Conservation (phyloP, 768 basidiomycete species). For the Cantharellus cinnabarinus region DNA sequence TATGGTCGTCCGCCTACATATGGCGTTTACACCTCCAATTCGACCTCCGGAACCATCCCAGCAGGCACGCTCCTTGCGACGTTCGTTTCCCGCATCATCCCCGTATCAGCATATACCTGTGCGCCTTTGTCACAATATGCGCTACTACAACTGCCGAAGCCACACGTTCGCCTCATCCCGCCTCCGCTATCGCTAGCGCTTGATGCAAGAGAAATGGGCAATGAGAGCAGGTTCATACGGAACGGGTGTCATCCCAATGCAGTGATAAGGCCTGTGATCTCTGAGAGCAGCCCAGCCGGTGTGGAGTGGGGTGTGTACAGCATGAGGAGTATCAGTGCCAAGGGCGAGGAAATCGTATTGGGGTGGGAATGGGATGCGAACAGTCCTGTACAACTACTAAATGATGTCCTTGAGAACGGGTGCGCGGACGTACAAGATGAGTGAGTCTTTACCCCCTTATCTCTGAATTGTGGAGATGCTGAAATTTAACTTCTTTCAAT, state of each 20-base stretch:
- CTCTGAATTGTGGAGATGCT: too few relatives aligned
- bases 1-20: background rate
- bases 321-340: background rate
- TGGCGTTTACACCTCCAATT: background rate
- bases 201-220: conserved; percentile 1
- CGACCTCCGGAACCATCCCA: background rate
- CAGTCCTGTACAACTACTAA: background rate
- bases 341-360: conserved; percentile 5
- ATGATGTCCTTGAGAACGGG: background rate
- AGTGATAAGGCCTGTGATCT: conserved; percentile 5
- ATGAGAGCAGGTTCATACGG: background rate
- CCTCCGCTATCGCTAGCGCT: conserved; percentile 2
- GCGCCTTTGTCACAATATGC: background rate
- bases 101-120: background rate
- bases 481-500: background rate
- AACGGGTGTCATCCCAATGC: conserved; percentile 5
- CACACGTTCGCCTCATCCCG: background rate
- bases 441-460: background rate
- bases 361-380: conserved; percentile 6
- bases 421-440: background rate
- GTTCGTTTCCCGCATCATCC: background rate
- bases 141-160: background rate
- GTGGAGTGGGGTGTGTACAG: conserved; percentile 7
- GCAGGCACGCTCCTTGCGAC: background rate
- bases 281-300: conserved; percentile 1